A percentile compares a stretch with the other conserved stretches of the same genome.
These are phyloP conservation scores for Epithele typhae DNA, from an alignment of 768 basidiomycete genomes.

Conservation along the genomic window DNA sequence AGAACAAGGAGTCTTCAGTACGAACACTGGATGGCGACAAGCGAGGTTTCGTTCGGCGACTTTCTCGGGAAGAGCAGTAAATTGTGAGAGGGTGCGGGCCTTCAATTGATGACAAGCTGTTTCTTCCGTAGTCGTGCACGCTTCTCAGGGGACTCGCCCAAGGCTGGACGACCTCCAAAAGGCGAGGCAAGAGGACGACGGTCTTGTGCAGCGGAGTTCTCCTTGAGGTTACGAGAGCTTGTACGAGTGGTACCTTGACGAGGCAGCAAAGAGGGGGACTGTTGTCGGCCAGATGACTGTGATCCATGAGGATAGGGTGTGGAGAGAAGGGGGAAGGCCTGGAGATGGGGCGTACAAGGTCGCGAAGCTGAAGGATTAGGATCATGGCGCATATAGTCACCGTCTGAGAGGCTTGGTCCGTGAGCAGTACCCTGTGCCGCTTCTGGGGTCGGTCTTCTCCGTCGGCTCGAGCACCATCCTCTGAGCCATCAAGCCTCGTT, in stretches of 20 bases:
- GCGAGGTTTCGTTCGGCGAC: conserved; percentile 1
- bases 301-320: conserved; percentile 21
- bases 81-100: conserved; percentile 37
- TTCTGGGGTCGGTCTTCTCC: conserved; percentile 28
- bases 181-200: conserved; percentile 37
- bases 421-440: conserved; percentile 23
- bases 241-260: conserved; percentile 34
- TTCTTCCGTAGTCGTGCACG: conserved; percentile 4
- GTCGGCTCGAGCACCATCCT: neutral
- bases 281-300: conserved; percentile 45
- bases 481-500: too few species aligned
- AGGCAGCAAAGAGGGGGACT: conserved; percentile 28
- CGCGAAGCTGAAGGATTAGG: neutral
- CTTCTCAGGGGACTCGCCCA: conserved; percentile 32
- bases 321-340: conserved; percentile 16
- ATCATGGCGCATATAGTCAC: conserved; percentile 13
- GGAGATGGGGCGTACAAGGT: conserved; percentile 12
- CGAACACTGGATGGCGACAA: too few species aligned
- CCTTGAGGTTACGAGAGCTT: conserved; percentile 37
- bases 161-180: conserved; percentile 44
- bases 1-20: too few species aligned
- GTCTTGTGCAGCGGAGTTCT: conserved; percentile 26
- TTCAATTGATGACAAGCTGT: conserved; percentile 26
- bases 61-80: conserved; percentile 9
- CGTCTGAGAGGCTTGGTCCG: too few species aligned